Evolutionary conservation across 192 early-diverging fungal genomes (phyloP), one percentile per base, ranked within the genome.

Genomic region (Mortierella alpina): DNA sequence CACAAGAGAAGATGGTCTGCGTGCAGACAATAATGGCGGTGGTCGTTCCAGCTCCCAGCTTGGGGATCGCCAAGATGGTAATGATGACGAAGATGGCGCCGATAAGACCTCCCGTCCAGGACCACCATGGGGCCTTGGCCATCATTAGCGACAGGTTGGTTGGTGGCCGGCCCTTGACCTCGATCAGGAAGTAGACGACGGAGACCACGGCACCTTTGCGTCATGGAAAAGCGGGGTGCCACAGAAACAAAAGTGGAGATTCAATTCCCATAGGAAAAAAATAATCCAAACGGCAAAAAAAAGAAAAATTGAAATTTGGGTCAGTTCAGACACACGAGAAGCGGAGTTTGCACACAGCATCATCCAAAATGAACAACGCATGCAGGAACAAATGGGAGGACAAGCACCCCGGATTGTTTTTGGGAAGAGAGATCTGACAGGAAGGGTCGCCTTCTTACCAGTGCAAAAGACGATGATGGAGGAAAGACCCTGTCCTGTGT

Each of bases 1-100:
- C 39, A 59, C 84, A 83, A 4, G 88, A 85, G 41, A 84, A 77
- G n/a, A 89, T 73, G 20, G 87, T 46, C 58, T 90, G 86, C 17
- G 87, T 68, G 56, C 85, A 86, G 50, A 90, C 87, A 59, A 85
- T 76, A 15, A 86, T 83, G 49, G 85, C 83, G 7, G 89, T 65
- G 0, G 85, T 83, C 5, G 87, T 90, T 53, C 83, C 83, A 17
- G 86, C 79, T 5, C 89, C 89, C 20, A 90, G 69, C 42, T 76
- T 80, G 10, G 88, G 86, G 6, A 86, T 88, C 22, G 84, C 70
- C n/a, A 90, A 64, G 20, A 88, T 84, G n/a, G 84, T 82, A 8
- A 84, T 68, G 51, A 88, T 85, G 15, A 90, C 89, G 66, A 88
- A 79, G 57, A 79, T 46, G 10, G 75, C 75, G 10, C 75, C 75